Evolutionary conservation across 192 early-diverging fungal genomes (phyloP), one percentile per base, ranked within the genome.

Genomic region (Coemansia sp.): DNA sequence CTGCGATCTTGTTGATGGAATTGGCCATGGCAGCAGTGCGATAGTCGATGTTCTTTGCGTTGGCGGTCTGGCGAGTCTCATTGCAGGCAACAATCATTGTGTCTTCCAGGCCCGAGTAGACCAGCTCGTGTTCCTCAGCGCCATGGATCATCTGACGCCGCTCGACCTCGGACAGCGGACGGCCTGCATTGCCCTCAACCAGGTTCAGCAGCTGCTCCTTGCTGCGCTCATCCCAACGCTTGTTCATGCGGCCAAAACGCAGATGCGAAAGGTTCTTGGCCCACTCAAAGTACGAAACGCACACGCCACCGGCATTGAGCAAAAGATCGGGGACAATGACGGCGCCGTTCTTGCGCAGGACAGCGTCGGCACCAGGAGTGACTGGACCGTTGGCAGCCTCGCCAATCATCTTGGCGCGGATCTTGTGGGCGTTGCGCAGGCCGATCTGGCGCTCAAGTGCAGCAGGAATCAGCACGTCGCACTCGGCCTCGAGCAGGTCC

Each of bases 101-200:
- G 67, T 93, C 92, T 55, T 93, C 92, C 17, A 93, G 74, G 38
- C 92, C 92, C 48, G 91, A 92, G 84, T 91, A 93, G 16, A 93
- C 88, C 7, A 93, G 84, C 77, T 93, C 92, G 25, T 87, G 85
- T 76, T 93, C 92, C 70, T 93, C 90, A 12, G 92, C 92, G 54
- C 92, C 92, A 62, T 91, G 88, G 56, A 92, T 87, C 45, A 92
- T 81, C 63, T 88, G 83, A 56, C 88, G 85, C n/a, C 90, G 85
- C 67, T 93, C 92, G 36, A 85, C 75, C 28, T 89, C 87, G 2
- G 90, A 85, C 59, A 93, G 74, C 7, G 77, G 74, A n/a, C 90
- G 87, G 10, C 91, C 92, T 10, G 89, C 91, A 54, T 87, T 90
- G 38, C 87, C 83, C 65, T 93, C 91, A 30, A 93, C 92, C 49